Percentiles rank a stretch among this genome's conserved stretches.
Conservation (phyloP, 805 yeast genomes). For the Isabelozyma heimii region DNA sequence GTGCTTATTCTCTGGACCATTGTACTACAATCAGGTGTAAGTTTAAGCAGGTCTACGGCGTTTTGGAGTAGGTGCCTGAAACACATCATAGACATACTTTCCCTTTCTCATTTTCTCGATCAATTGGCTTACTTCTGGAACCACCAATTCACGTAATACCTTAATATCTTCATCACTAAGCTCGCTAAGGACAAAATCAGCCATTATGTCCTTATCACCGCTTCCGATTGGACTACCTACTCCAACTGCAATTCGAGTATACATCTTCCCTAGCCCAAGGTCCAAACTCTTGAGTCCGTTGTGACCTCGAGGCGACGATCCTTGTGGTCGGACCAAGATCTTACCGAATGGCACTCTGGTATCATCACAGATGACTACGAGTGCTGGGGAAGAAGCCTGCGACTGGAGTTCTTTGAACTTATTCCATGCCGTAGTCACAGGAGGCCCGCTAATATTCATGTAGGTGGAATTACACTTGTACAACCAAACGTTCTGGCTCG, state of each 20-base stretch:
- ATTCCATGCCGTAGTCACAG: conserved; percentile 50
- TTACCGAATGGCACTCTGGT: conserved; percentile 64
- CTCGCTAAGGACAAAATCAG: conserved; percentile 61
- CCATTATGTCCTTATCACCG: conserved; percentile 39
- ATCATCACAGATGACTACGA: conserved; percentile 79
- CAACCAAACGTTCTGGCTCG: conserved; percentile 24
- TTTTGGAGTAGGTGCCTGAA: too few relatives aligned
- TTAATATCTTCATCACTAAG: conserved; percentile 47
- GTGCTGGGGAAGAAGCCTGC: conserved; percentile 25
- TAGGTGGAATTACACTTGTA: conserved; percentile 52
- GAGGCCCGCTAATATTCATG: conserved; percentile 74
- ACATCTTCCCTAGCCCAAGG: conserved; percentile 44
- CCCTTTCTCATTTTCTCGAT: conserved; percentile 33
- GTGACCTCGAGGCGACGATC: conserved; percentile 74
- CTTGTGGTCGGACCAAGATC: conserved; percentile 57
- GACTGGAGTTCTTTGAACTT: conserved; percentile 22
- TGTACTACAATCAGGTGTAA: too few relatives aligned
- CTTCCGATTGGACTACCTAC: conserved; percentile 63
- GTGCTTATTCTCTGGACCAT: too few relatives aligned
- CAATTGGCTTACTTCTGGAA: conserved; percentile 37
- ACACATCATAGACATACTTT: conserved; percentile 5
- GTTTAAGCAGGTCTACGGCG: too few relatives aligned
- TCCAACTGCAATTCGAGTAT: conserved; percentile 71
- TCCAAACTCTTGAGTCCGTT: conserved; percentile 73
- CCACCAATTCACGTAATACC: conserved; percentile 34